A percentile compares a stretch with the other conserved stretches of the same genome.
These are phyloP conservation scores for Claviceps sorghi DNA, from an alignment of 2,329 filamentous ascomycete species.

Conservation along the genomic window DNA sequence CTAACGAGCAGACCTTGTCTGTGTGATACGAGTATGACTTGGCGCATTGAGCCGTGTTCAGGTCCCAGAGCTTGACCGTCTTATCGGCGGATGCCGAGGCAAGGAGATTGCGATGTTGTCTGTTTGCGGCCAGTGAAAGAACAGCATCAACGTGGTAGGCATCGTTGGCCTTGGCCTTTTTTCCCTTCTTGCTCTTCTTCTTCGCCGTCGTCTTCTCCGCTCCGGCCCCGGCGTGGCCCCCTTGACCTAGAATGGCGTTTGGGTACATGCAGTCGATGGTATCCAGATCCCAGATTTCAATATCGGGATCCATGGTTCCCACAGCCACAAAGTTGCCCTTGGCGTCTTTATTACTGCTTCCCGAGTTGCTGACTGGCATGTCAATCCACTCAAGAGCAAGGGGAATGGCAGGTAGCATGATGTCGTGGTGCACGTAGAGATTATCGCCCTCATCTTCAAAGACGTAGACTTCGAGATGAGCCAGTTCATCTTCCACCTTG, in stretches of 20 bases:
- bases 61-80: constrained; percentile 95
- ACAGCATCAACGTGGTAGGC: constrained; percentile 90
- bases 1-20: constrained; percentile 91
- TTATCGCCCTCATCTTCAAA: constrained; percentile 95
- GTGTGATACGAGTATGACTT: constrained; percentile 94
- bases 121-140: constrained; percentile 78
- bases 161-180: constrained; percentile 71
- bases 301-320: constrained; percentile 95
- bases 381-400: constrained; percentile 94
- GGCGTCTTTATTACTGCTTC: constrained; percentile 43
- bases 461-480: constrained; percentile 91
- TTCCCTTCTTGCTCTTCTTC: constrained; percentile 69
- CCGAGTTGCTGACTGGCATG: constrained; percentile 64
- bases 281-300: constrained; percentile 96
- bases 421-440: constrained; percentile 97
- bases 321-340: constrained; percentile 86
- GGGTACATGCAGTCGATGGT: constrained; percentile 96
- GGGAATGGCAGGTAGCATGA: constrained; percentile 95
- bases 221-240: constrained; percentile 35
- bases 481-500: constrained; percentile 92
- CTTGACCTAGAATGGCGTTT: constrained; percentile 83
- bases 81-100: constrained; percentile 92
- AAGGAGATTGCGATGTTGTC: constrained; percentile 83
- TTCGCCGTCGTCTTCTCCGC: constrained; percentile 63
- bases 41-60: constrained; percentile 81